A percentile compares a stretch with the other conserved stretches of the same genome.
These are phyloP conservation scores for Atkinsonella hypoxylon DNA, from an alignment of 2,329 filamentous ascomycete genomes.

Conservation along the genomic window DNA sequence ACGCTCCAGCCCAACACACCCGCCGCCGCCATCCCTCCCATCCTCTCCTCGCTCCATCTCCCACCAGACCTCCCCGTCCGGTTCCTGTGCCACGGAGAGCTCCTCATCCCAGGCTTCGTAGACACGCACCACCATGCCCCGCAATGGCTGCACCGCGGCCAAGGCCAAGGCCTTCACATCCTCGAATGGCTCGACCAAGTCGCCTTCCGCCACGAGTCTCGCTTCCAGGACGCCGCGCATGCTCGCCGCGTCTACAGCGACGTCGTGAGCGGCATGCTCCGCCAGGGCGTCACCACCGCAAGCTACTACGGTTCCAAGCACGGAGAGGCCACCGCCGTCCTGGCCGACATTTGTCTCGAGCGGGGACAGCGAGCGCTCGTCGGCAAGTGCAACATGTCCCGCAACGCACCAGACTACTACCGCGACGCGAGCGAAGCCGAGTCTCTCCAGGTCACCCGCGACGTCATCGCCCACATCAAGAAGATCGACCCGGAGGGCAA, in stretches of 20 bases:
- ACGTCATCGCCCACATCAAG: constrained; percentile 35
- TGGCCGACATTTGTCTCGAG: constrained; percentile 40
- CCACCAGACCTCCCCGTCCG: constrained; percentile 3
- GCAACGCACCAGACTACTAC: constrained; percentile 43
- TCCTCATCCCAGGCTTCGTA: constrained; percentile 48
- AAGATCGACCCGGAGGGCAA: constrained; percentile 29
- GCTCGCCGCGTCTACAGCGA: constrained; percentile 37
- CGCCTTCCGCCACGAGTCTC: constrained; percentile 53
- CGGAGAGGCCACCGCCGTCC: constrained; percentile 40
- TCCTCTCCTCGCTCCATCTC: constrained; percentile 7
- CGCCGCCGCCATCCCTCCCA: constrained; percentile 7
- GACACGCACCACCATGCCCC: constrained; percentile 61
- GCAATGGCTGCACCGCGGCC: constrained; percentile 36
- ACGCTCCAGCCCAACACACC: constrained; percentile 11
- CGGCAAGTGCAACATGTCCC: constrained; percentile 51
- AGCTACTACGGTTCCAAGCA: constrained; percentile 49
- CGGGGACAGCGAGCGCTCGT: constrained; percentile 48
- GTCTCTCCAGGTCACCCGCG: constrained; percentile 36
- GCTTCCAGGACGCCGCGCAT: constrained; percentile 42
- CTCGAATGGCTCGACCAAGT: constrained; percentile 53
- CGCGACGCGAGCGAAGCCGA: constrained; percentile 32
- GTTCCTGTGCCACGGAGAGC: constrained; percentile 28
- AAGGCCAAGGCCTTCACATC: constrained; percentile 39
- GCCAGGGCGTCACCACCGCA: constrained; percentile 50
- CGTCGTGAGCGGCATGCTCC: constrained; percentile 45